Base-by-base conservation (phyloP, 2,329 filamentous ascomycete genomes). In the Mariannaea sp. region DNA sequence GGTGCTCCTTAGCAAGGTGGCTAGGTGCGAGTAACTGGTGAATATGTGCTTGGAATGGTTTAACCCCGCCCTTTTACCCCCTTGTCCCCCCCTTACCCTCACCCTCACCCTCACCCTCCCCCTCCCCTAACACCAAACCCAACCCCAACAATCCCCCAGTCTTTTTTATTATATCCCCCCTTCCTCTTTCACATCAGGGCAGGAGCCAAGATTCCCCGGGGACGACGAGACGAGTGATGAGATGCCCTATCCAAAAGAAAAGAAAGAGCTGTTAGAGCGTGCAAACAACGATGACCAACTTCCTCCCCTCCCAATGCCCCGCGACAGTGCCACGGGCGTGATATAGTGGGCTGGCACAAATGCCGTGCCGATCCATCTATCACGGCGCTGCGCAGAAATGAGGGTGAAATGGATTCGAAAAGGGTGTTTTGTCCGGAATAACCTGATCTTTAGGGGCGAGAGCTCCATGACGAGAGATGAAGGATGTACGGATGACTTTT, bases 201-300 rank as follows among this genome's bases (percentile, higher is more conserved):
- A 59, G 61, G 55, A 61, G 61, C 62, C 49, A 59, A 65, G 58
- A 65, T 62, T 65, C 61, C 62, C 63, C 63, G 55, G 63, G 61
- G 59, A 63, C 32, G 52, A 62, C 55, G 60, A 66, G 59, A 55
- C 27, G 55, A 57, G 57, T 58, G 61, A 62, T 57, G 58, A 56
- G 63, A 47, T 46, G 43, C 60, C 64, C 61, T 52, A 57, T 49
- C 53, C 50, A 64, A 65, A 64, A 66, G 61, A 66, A 66, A 66
- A 60, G 61, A 66, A 66, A 66, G 61, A 66, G 53, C 53, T 32
- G 48, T 62, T 66, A 66, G 64, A 66, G 56, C 56, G 58, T 66
- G 64, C 64, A 66, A 65, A 63, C 63, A 64, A 66, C 29, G 59
- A 64, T 61, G 60, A 62, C 57, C 61, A 57, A 56, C 57, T 56